These are phyloP conservation scores for Rhipidocladum racemiflorum DNA, from an alignment of 176 grass and related monocot species.

Conservation along the genomic window DNA sequence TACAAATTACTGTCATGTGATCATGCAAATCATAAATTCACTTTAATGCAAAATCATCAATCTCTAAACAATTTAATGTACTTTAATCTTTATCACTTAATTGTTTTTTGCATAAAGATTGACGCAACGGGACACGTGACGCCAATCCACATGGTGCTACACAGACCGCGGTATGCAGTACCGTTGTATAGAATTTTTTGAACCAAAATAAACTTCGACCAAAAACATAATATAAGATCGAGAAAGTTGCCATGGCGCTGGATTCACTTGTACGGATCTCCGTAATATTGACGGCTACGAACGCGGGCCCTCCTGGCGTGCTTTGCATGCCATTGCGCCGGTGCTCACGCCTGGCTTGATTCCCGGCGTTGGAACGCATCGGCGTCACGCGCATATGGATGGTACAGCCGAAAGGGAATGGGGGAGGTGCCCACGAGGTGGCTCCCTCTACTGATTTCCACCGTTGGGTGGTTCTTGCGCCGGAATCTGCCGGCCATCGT, in stretches of 20 bases:
- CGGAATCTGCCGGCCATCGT: not conserved
- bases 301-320: not conserved
- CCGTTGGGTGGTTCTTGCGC: not conserved
- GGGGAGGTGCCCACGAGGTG: not conserved
- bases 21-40: too few species aligned
- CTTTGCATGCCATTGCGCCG: not conserved
- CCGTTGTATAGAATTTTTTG: too few species aligned
- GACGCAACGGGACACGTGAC: not conserved
- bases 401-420: not conserved
- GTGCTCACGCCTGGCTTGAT: not conserved
- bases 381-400: conserved; percentile 2
- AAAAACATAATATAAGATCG: not conserved
- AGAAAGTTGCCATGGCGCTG: not conserved
- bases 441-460: not conserved
- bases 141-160: too few species aligned
- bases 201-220: not conserved
- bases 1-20: too few species aligned
- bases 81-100: too few species aligned
- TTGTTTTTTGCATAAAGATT: too few species aligned
- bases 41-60: too few species aligned
- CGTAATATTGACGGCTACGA: not conserved
- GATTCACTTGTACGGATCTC: not conserved
- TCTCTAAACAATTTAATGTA: too few species aligned
- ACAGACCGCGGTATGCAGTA: too few species aligned
- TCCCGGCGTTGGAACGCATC: not conserved